A percentile compares a stretch with the other conserved stretches of the same genome.
phyloP scores from a whole-genome alignment of 331 rosid species.

The Rhamnella rubrinervis region DNA sequence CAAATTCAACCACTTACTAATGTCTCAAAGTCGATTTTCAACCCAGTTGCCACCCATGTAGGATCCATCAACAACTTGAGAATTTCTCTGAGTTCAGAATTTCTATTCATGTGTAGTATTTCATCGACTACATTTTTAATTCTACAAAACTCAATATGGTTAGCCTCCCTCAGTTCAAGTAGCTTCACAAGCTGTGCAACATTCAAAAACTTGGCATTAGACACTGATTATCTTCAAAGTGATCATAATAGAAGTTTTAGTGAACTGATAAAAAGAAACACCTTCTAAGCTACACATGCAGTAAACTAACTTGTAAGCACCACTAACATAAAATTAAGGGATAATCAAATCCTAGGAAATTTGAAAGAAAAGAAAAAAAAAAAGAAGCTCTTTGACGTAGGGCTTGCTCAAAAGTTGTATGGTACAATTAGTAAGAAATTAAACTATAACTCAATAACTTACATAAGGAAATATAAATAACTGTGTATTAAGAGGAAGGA shows the following conservation, averaged over 20 bases:
- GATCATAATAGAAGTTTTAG: not conserved
- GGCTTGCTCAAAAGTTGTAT: too few species aligned
- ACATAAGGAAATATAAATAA: too few species aligned
- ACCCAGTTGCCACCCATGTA: slow-evolving; percentile 87
- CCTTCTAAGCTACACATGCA: not conserved
- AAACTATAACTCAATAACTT: too few species aligned
- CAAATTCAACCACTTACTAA: slow-evolving; percentile 55
- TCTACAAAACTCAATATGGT: slow-evolving; percentile 91
- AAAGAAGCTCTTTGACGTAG: not conserved
- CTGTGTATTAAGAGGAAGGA: too few species aligned
- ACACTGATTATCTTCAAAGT: not conserved
- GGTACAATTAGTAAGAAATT: too few species aligned
- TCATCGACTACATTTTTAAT: slow-evolving; percentile 85
- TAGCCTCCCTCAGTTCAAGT: slow-evolving; percentile 91
- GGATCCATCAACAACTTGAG: slow-evolving; percentile 80
- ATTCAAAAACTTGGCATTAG: slow-evolving; percentile 12
- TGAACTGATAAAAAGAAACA: not conserved
- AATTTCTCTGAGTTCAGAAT: slow-evolving; percentile 62
- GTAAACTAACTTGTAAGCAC: not conserved
- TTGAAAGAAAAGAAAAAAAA: too few species aligned
- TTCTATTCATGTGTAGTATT: slow-evolving; percentile 66
- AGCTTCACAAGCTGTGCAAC: slow-evolving; percentile 88
- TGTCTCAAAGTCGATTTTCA: slow-evolving; percentile 71
- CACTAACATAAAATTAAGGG: not conserved
- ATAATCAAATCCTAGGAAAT: not conserved